These are phyloP conservation scores for Ammopiptanthus mongolicus DNA, from an alignment of 306 rosid genomes.

Conservation along the genomic window DNA sequence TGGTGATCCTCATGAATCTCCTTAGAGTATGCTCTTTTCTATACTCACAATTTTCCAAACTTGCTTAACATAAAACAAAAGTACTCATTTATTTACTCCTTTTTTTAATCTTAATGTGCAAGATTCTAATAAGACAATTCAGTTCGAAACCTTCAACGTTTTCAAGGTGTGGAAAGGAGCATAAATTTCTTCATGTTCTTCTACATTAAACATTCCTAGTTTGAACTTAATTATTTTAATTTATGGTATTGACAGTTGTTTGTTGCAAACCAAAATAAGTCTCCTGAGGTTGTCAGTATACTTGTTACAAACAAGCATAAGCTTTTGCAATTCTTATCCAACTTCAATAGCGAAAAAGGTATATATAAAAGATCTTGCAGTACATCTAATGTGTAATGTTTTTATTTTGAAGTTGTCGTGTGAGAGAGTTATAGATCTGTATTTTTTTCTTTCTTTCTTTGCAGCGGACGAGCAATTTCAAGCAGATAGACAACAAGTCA, in stretches of 20 bases:
- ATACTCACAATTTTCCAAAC: neutral
- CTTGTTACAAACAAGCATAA: conserved; percentile 49
- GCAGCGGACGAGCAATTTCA: conserved; percentile 51
- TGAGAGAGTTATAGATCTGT: neutral
- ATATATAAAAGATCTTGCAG: neutral
- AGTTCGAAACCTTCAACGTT: conserved; percentile 49
- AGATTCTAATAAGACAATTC: conserved; percentile 56
- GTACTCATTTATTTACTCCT: neutral
- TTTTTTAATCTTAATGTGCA: neutral
- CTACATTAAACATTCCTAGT: neutral
- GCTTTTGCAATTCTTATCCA: conserved; percentile 46
- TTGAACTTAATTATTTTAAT: neutral
- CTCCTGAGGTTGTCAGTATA: conserved; percentile 42
- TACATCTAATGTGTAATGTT: neutral
- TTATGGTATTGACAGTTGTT: conserved; percentile 35
- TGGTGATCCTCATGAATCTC: conserved; percentile 91
- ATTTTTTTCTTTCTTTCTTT: neutral
- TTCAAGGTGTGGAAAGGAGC: conserved; percentile 42
- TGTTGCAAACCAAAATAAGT: conserved; percentile 57
- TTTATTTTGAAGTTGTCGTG: neutral
- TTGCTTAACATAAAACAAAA: neutral
- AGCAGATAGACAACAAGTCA: conserved; percentile 47
- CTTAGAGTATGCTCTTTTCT: conserved; percentile 48
- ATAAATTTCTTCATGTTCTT: neutral
- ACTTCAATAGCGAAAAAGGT: conserved; percentile 47